A percentile compares a stretch with the other conserved stretches of the same genome.
Conservation (phyloP, 169 alveolate species). For the Perkinsus olseni region DNA sequence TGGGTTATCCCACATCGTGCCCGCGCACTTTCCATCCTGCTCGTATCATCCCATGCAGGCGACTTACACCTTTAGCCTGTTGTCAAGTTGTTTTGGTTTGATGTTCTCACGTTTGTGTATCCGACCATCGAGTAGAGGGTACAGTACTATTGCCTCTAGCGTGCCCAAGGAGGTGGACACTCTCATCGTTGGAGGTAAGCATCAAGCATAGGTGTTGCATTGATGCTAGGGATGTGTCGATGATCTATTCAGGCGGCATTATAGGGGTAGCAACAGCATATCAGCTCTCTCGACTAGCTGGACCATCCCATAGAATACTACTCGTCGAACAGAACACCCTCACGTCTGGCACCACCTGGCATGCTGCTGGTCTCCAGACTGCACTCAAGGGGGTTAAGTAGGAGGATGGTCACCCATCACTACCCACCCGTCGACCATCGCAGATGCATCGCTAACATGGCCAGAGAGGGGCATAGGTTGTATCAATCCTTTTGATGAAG, state of each 20-base stretch:
- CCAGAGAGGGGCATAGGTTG: not conserved
- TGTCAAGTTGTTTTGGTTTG: not conserved
- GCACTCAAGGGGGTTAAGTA: not conserved
- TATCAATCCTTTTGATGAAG: not conserved
- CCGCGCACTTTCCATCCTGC: too few species aligned
- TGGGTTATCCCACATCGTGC: too few species aligned
- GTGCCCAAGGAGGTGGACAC: not conserved
- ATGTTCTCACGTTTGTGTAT: not conserved
- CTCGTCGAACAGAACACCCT: conserved; percentile 9
- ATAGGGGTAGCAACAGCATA: not conserved
- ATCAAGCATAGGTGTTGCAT: not conserved
- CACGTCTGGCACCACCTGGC: conserved; percentile 14
- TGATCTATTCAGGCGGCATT: not conserved
- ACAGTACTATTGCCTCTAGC: too few species aligned
- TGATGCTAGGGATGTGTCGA: not conserved
- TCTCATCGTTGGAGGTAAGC: not conserved
- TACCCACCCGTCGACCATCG: not conserved
- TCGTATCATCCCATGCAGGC: too few species aligned
- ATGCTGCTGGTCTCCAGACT: conserved; percentile 13
- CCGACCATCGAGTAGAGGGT: not conserved
- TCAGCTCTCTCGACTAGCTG: not conserved
- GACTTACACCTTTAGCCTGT: too few species aligned
- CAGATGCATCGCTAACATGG: not conserved
- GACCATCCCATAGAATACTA: not conserved
- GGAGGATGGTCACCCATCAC: not conserved